phyloP scores from a whole-genome alignment of 805 yeast genomes.

The Yamadazyma ubonensis region DNA sequence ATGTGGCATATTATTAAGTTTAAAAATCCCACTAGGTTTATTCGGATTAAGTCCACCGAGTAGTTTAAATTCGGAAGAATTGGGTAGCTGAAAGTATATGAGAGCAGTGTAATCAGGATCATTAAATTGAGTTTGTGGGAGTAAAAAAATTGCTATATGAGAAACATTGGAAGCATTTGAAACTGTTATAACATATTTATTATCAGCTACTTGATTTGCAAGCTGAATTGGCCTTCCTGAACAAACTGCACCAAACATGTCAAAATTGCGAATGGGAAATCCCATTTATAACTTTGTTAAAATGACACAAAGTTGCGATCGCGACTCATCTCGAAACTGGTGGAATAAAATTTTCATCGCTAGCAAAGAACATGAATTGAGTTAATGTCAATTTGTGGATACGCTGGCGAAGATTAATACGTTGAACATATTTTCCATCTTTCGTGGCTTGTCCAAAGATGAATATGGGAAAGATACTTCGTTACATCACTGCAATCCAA shows the following conservation, averaged over 20 bases:
- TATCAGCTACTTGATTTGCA: constrained; percentile 66
- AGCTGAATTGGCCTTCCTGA: constrained; percentile 62
- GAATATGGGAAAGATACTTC: constrained; percentile 75
- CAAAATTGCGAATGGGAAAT: background rate
- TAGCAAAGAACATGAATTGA: constrained; percentile 12
- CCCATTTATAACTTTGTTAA: background rate
- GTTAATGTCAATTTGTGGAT: constrained; percentile 38
- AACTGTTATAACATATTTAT: constrained; percentile 64
- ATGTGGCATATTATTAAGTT: constrained; percentile 51
- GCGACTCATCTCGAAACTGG: constrained; percentile 1
- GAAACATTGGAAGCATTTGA: constrained; percentile 65
- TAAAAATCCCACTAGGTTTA: constrained; percentile 92
- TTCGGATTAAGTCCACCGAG: constrained; percentile 59
- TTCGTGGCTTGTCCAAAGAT: constrained; percentile 49
- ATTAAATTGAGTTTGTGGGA: constrained; percentile 69
- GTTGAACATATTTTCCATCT: constrained; percentile 81
- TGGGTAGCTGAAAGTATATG: constrained; percentile 82
- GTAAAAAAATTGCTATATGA: constrained; percentile 77
- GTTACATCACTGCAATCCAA: constrained; percentile 66
- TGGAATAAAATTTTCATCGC: background rate
- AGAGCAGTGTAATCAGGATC: constrained; percentile 78
- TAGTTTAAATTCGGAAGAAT: constrained; percentile 57
- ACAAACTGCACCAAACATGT: constrained; percentile 74
- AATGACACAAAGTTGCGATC: background rate
- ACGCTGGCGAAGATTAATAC: constrained; percentile 67